phyloP scores from a whole-genome alignment of 192 early-diverging fungal genomes.

The Podila verticillata region DNA sequence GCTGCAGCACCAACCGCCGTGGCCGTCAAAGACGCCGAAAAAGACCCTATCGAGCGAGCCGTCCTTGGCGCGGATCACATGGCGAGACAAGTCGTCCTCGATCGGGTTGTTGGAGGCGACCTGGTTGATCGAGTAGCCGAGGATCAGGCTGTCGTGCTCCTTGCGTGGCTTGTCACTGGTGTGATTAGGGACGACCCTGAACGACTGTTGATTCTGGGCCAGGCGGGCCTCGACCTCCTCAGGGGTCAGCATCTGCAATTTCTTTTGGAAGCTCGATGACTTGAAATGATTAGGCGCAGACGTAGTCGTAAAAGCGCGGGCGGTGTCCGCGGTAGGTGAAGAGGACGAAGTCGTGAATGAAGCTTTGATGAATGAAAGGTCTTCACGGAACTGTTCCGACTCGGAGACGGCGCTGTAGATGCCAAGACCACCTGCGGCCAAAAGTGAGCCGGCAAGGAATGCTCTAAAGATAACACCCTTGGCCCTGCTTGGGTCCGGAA shows the following conservation, averaged over 20 bases:
- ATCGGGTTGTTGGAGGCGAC: conserved; percentile 62
- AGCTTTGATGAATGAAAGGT: not conserved
- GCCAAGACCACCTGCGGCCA: not conserved
- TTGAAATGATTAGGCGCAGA: not conserved
- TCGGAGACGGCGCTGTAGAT: not conserved
- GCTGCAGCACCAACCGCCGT: conserved; percentile 61
- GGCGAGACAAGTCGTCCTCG: conserved; percentile 59
- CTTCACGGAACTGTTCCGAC: conserved; percentile 5
- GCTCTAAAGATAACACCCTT: conserved; percentile 11
- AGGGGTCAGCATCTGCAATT: conserved; percentile 26
- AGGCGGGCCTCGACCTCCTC: conserved; percentile 42
- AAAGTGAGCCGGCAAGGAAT: conserved; percentile 9
- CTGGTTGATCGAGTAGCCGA: conserved; percentile 58
- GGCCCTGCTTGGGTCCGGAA: conserved; percentile 1
- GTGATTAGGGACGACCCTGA: conserved; percentile 3
- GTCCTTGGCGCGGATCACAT: conserved; percentile 34
- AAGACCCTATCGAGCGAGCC: conserved; percentile 52
- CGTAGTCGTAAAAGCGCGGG: not conserved
- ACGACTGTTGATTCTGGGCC: conserved; percentile 30
- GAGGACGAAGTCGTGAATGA: conserved; percentile 3
- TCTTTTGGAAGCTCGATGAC: conserved; percentile 22
- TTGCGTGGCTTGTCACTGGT: conserved; percentile 8
- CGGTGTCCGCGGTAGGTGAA: not conserved
- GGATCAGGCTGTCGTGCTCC: conserved; percentile 29
- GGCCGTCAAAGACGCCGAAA: conserved; percentile 67